A percentile compares a stretch with the other conserved stretches of the same genome.
These are phyloP conservation scores for Deinandra increscens DNA, from an alignment of 129 eudicot species.

Conservation along the genomic window DNA sequence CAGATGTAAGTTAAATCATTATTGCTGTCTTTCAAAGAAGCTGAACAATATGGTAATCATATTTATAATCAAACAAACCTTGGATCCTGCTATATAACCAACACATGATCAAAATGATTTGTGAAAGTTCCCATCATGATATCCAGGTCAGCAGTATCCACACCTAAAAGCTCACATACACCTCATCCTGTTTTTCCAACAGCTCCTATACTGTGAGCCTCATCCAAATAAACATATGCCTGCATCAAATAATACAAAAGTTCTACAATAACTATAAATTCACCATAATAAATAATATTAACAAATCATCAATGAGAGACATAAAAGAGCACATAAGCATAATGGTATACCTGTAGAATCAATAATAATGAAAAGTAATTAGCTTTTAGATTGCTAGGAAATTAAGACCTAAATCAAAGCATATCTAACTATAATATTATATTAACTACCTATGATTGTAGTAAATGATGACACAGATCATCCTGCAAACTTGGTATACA, in stretches of 20 bases:
- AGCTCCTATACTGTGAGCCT: conserved; percentile 98
- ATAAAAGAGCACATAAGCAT: too few species aligned
- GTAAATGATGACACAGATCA: too few species aligned
- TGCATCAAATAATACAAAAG: conserved; percentile 23
- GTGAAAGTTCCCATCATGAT: conserved; percentile 98
- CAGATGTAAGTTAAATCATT: too few species aligned
- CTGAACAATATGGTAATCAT: background rate
- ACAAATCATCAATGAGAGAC: too few species aligned
- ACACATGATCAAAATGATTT: conserved; percentile 93
- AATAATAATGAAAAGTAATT: too few species aligned
- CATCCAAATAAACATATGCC: conserved; percentile 93
- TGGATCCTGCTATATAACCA: conserved; percentile 95
- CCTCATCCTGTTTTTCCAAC: conserved; percentile 91
- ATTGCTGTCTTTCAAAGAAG: background rate
- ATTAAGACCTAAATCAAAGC: too few species aligned
- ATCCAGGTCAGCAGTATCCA: conserved; percentile 88
- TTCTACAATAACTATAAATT: conserved; percentile 2
- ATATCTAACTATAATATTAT: too few species aligned
- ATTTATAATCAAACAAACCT: conserved; percentile 26
- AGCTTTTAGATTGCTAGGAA: too few species aligned
- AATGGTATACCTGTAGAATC: too few species aligned
- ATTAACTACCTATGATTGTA: too few species aligned
- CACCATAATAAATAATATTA: background rate
- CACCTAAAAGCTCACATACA: conserved; percentile 90
- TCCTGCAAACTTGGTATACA: too few species aligned